Evolutionary conservation across 805 yeast species (phyloP).

Genomic region (Groenewaldozyma salmanticensis): DNA sequence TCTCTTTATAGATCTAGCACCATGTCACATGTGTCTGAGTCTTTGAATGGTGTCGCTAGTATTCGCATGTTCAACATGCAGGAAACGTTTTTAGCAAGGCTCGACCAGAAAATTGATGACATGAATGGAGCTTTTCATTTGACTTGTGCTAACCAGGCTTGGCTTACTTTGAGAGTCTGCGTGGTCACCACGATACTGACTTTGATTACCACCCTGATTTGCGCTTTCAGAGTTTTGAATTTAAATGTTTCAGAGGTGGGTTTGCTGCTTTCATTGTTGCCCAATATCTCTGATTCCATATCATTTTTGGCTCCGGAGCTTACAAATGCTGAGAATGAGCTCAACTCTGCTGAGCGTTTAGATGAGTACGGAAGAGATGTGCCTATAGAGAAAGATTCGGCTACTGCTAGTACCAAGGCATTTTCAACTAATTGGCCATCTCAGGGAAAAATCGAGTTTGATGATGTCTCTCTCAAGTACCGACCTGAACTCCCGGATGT

Average conservation of each 20-base stretch:
- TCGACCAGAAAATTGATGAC: constrained; percentile 38
- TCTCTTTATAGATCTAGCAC: constrained; percentile 59
- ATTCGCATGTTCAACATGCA: constrained; percentile 47
- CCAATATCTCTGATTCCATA: constrained; percentile 44
- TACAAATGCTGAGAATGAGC: constrained; percentile 64
- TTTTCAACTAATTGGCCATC: constrained; percentile 50
- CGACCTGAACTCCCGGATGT: constrained; percentile 59
- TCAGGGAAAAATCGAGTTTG: constrained; percentile 46
- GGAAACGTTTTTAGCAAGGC: constrained; percentile 37
- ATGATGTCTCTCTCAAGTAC: constrained; percentile 49
- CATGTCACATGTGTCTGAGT: constrained; percentile 60
- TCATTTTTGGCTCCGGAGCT: constrained; percentile 67
- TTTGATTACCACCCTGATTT: constrained; percentile 45
- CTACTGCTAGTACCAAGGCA: constrained; percentile 28
- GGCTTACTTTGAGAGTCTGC: constrained; percentile 58
- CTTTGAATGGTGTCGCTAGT: constrained; percentile 53
- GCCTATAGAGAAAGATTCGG: constrained; percentile 48
- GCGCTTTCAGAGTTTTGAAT: constrained; percentile 47
- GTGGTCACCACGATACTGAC: constrained; percentile 40
- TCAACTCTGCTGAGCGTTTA: constrained; percentile 61
- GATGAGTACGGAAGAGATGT: constrained; percentile 48
- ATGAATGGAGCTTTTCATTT: constrained; percentile 61
- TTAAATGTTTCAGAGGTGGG: constrained; percentile 56
- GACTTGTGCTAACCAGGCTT: constrained; percentile 56
- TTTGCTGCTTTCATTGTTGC: constrained; percentile 49